Evolutionary conservation across 257 asterid genomes (phyloP).

Genomic region (Nicotiana paniculata): DNA sequence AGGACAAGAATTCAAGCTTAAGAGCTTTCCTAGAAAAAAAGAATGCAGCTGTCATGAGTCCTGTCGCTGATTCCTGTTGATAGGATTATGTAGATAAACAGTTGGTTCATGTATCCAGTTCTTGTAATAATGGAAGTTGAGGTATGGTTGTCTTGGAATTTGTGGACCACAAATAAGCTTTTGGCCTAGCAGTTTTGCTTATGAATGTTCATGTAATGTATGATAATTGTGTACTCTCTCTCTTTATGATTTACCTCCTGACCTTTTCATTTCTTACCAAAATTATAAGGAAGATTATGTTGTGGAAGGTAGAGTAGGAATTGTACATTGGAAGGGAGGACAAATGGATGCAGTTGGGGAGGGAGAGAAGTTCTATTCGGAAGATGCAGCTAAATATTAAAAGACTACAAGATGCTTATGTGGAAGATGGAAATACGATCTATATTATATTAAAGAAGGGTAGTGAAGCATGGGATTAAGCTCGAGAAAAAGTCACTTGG

Average conservation of each 20-base stretch:
- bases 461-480: too few relatives aligned
- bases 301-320: neutral
- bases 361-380: neutral
- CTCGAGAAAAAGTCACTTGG: too few relatives aligned
- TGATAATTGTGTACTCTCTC: too few relatives aligned
- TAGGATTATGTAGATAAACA: neutral
- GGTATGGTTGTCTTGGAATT: neutral
- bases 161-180: neutral
- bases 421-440: too few relatives aligned
- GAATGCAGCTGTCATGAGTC: constrained; percentile 8
- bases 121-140: neutral
- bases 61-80: neutral
- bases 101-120: neutral
- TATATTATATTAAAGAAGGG: too few relatives aligned
- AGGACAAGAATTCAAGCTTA: constrained; percentile 33
- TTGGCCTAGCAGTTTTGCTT: neutral
- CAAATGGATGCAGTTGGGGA: neutral
- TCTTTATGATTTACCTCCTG: neutral
- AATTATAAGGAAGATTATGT: neutral
- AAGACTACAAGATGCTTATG: too few relatives aligned
- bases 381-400: too few relatives aligned
- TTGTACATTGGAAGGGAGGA: neutral
- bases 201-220: neutral
- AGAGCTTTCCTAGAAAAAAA: constrained; percentile 31
- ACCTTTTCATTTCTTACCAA: neutral